Percentiles rank a stretch among this genome's conserved stretches.
These are phyloP conservation scores for Kokia cookei DNA, from an alignment of 441 rosid species.

Conservation along the genomic window DNA sequence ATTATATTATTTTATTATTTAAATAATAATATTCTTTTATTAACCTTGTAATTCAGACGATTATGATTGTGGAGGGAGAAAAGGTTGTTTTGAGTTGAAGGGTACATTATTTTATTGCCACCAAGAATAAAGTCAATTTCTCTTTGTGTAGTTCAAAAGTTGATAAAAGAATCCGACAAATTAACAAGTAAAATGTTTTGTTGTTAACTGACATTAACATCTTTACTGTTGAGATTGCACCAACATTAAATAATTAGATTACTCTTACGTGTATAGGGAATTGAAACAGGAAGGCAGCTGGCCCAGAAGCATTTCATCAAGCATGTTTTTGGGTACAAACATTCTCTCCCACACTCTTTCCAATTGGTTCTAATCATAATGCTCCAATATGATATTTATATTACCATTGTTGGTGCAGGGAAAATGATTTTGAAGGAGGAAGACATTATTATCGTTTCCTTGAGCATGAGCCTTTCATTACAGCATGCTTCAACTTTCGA, in stretches of 20 bases:
- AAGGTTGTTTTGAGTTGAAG: too few species aligned
- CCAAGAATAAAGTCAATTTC: too few species aligned
- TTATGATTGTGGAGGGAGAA: too few species aligned
- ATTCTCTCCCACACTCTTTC: background rate
- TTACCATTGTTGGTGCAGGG: slow-evolving; percentile 34
- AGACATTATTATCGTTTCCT: slow-evolving; percentile 72
- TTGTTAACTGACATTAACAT: background rate
- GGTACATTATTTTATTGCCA: too few species aligned
- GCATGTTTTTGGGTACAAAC: slow-evolving; percentile 71
- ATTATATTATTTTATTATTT: too few species aligned
- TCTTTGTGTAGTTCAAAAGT: background rate
- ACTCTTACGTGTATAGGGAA: slow-evolving; percentile 34
- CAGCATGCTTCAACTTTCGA: slow-evolving; percentile 66
- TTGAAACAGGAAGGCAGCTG: slow-evolving; percentile 60
- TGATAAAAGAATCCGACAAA: background rate
- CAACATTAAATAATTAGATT: background rate
- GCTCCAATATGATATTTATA: too few species aligned
- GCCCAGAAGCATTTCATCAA: slow-evolving; percentile 78
- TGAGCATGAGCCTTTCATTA: slow-evolving; percentile 72
- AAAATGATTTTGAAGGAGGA: slow-evolving; percentile 78
- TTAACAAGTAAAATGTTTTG: background rate
- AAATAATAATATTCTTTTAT: too few species aligned
- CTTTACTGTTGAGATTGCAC: background rate
- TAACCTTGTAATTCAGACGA: too few species aligned
- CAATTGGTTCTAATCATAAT: background rate